Base-by-base conservation (phyloP, 2,329 filamentous ascomycete genomes). In the Coniochaeta sp. region DNA sequence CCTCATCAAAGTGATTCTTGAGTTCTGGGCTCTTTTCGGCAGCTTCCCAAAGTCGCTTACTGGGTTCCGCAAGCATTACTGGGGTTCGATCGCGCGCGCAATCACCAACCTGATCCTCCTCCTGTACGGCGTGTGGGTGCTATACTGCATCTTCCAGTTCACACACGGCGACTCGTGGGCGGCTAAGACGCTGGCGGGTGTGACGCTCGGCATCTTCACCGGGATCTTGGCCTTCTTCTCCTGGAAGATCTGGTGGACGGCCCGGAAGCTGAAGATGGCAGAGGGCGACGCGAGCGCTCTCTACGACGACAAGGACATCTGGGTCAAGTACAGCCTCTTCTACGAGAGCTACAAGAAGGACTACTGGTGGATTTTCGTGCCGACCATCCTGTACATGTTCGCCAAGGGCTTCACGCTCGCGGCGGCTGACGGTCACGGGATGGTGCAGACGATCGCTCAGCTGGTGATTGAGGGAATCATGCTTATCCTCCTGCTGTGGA, bases 361-460 rank as follows among this genome's bases (percentile, higher is more conserved):
- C 67, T 96, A 93, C 79, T 99, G 95, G 95, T 98, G 93, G 93
- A 76, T 97, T 26, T 98, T 99, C 71, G 82, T 98, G 16, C 95
- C 95, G 0, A 80, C 84, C 62, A 96, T 98, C 69, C 62, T 92
- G 64, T 98, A 98, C 79, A 89, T 93, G 79, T 92, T 97, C 70
- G 88, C 86, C 71, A 95, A 95, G 77, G 93, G 93, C 59, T 89
- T 87, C 62, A 86, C 93, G 61, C 87, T 98, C 65, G 93, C 93
- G 16, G 90, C 86, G 32, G 91, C 85, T 50, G 89, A 97, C 69
- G 92, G 92, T 14, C 86, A 96, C 70, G 95, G 93, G 56, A 83
- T 96, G 73, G 76, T 83, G 6, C 95, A 99, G 77, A 88, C 89
- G 10, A 81, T 87, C 61, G 88, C 88, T 2, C 90, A 96, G 74